Conservation (phyloP, 1,139 yeast genomes). For the Magnusiomyces suaveolens region DNA sequence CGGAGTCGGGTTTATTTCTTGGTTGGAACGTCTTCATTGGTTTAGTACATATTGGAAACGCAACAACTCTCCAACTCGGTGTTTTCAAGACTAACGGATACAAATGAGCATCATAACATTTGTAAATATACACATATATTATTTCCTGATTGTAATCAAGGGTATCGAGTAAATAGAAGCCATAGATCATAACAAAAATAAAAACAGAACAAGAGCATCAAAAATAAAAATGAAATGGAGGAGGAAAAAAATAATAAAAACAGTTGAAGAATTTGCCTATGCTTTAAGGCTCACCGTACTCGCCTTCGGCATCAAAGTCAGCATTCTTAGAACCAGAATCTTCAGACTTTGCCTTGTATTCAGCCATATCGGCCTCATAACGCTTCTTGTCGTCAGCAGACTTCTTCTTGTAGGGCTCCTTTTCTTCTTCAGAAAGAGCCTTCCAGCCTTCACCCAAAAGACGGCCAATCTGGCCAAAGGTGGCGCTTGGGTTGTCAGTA, state of each 20-base stretch:
- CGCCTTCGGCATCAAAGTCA: background rate
- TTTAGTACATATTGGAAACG: too few species aligned
- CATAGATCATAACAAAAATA: background rate
- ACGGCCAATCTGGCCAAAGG: conserved; percentile 51
- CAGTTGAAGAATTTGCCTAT: too few species aligned
- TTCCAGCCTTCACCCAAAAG: conserved; percentile 95
- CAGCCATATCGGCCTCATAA: conserved; percentile 92
- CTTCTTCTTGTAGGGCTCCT: conserved; percentile 80
- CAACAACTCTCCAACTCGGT: too few species aligned
- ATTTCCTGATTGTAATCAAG: too few species aligned
- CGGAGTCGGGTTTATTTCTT: too few species aligned
- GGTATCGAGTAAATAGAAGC: background rate
- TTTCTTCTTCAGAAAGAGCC: conserved; percentile 71
- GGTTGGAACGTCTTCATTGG: too few species aligned
- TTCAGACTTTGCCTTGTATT: conserved; percentile 39
- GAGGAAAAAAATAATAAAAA: background rate
- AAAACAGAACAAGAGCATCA: background rate
- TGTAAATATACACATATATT: too few species aligned
- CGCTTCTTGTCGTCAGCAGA: conserved; percentile 96
- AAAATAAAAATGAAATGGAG: background rate
- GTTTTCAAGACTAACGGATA: too few species aligned
- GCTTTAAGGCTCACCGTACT: background rate
- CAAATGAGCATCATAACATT: too few species aligned
- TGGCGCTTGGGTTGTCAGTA: conserved; percentile 88
- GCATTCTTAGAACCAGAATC: background rate